Percentiles rank a stretch among this genome's conserved stretches.
These are phyloP conservation scores for Oryza meridionalis DNA, from an alignment of 176 grass and related monocot species.

Conservation along the genomic window DNA sequence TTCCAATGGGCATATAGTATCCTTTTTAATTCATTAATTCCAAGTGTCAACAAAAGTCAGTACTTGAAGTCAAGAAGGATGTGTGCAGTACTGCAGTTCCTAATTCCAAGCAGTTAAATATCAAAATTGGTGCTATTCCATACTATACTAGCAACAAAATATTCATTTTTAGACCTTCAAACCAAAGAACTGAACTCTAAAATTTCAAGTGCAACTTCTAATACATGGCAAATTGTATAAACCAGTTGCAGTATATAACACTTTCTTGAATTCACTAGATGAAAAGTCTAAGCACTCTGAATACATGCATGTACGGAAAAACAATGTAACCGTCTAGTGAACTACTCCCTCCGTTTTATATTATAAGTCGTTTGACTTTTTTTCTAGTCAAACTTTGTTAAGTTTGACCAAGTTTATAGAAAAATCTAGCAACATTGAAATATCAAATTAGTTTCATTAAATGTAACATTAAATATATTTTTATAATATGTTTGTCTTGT, in stretches of 20 bases:
- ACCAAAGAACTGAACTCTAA: neutral
- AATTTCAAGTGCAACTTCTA: neutral
- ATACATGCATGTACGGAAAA: neutral
- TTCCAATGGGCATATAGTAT: neutral
- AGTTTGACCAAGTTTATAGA: too few species aligned
- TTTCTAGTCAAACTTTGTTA: too few species aligned
- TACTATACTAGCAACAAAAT: neutral
- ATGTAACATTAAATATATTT: too few species aligned
- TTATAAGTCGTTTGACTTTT: too few species aligned
- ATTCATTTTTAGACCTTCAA: neutral
- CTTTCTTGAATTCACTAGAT: slow-evolving; percentile 6
- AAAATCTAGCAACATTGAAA: too few species aligned
- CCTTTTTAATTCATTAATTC: neutral
- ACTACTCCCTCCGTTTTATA: neutral
- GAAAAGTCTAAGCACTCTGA: neutral
- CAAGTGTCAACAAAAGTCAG: slow-evolving; percentile 5
- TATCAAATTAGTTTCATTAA: too few species aligned
- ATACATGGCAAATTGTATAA: slow-evolving; percentile 10
- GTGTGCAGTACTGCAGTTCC: neutral
- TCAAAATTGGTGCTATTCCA: neutral
- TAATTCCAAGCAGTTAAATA: neutral
- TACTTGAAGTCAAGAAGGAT: neutral
- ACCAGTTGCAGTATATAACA: neutral
- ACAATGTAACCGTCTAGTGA: neutral
- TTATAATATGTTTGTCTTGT: too few species aligned